Conservation (phyloP, 106 monocot species). For the Dendrobium nobile region DNA sequence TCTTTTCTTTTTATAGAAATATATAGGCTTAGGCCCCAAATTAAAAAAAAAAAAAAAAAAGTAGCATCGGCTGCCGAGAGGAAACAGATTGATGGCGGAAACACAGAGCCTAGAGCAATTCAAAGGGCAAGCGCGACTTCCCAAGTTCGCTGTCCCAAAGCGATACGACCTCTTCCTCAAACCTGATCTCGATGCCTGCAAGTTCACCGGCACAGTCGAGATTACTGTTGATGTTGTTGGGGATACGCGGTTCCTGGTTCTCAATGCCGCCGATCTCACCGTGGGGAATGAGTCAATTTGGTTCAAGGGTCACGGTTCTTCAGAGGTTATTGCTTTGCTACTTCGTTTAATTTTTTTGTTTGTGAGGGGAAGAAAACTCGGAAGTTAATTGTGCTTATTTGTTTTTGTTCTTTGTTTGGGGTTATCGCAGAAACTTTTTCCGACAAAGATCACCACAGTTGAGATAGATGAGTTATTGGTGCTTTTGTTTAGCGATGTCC, state of each 20-base stretch:
- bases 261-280: slow-evolving; percentile 76
- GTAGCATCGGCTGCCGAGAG: background rate
- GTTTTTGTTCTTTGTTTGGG: slow-evolving; percentile 3
- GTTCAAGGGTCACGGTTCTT: slow-evolving; percentile 19
- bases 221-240: slow-evolving; percentile 53
- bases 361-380: background rate
- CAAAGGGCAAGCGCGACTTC: slow-evolving; percentile 59
- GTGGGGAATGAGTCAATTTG: slow-evolving; percentile 37
- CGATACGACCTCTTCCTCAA: slow-evolving; percentile 60
- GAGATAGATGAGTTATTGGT: slow-evolving; percentile 79
- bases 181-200: slow-evolving; percentile 65
- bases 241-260: slow-evolving; percentile 67
- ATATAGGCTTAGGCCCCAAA: too few relatives aligned
- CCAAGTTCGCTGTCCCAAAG: slow-evolving; percentile 58
- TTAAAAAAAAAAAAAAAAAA: too few relatives aligned
- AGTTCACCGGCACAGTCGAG: slow-evolving; percentile 52
- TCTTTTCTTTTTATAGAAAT: too few relatives aligned
- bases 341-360: background rate
- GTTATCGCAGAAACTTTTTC: slow-evolving; percentile 35
- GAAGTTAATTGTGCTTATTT: background rate
- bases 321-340: slow-evolving; percentile 6
- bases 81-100: slow-evolving; percentile 6
- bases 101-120: slow-evolving; percentile 47
- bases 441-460: slow-evolving; percentile 29
- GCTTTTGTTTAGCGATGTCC: slow-evolving; percentile 35